These are phyloP conservation scores for Cyberlindnera misumaiensis DNA, from an alignment of 805 yeast species.

Conservation along the genomic window DNA sequence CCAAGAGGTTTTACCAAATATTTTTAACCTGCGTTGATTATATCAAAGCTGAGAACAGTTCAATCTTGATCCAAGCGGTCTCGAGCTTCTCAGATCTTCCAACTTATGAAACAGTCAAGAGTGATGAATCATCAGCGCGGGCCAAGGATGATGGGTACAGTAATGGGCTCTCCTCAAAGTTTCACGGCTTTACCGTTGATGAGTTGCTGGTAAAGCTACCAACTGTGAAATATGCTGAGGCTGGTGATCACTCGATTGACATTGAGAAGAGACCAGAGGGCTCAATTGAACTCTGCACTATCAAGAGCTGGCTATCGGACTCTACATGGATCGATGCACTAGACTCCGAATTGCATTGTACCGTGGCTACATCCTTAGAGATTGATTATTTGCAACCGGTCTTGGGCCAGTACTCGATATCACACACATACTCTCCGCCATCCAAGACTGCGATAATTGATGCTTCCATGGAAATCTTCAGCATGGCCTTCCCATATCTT, in stretches of 20 bases:
- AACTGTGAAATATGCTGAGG: conserved; percentile 1
- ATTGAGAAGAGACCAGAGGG: conserved; percentile 12
- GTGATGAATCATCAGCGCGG: conserved; percentile 12
- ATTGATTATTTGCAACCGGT: conserved; percentile 33
- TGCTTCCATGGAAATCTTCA: conserved; percentile 69
- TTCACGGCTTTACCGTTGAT: conserved; percentile 28
- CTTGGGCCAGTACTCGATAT: conserved; percentile 28
- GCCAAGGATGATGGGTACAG: conserved; percentile 34
- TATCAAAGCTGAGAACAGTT: conserved; percentile 19
- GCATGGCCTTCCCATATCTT: conserved; percentile 60
- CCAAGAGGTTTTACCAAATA: conserved; percentile 39
- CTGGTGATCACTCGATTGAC: conserved; percentile 17
- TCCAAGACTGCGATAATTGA: conserved; percentile 57
- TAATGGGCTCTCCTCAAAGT: conserved; percentile 50
- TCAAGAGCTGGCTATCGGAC: conserved; percentile 27
- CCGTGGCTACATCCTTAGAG: conserved; percentile 34
- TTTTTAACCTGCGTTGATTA: conserved; percentile 29
- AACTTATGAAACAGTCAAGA: conserved; percentile 16
- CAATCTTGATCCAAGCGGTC: conserved; percentile 30
- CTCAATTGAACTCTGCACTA: conserved; percentile 25
- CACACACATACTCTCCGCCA: conserved; percentile 33
- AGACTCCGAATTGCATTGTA: conserved; percentile 28
- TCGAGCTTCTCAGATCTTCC: conserved; percentile 36
- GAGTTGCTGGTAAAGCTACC: conserved; percentile 28
- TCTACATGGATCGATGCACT: conserved; percentile 30